These are phyloP conservation scores for Bigelowiella natans DNA, from an alignment of 78 protist genomes.

Conservation along the genomic window DNA sequence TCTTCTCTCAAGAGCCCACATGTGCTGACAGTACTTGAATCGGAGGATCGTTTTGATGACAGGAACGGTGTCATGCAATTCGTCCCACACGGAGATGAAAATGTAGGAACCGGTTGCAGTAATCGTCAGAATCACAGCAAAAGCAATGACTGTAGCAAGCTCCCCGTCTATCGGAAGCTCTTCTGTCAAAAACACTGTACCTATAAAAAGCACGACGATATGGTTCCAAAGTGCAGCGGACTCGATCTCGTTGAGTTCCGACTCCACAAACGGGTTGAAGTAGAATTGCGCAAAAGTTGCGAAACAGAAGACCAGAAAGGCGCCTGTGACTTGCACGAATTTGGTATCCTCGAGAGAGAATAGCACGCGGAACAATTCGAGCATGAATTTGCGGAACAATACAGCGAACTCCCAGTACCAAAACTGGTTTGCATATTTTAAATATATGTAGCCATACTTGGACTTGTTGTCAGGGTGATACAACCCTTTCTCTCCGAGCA, in stretches of 20 bases:
- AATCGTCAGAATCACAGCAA: neutral
- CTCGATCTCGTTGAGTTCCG: neutral
- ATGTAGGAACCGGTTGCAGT: neutral
- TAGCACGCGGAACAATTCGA: neutral
- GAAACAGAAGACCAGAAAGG: neutral
- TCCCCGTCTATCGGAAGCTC: neutral
- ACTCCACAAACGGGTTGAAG: neutral
- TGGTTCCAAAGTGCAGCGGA: neutral
- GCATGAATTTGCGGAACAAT: neutral
- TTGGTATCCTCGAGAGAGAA: neutral
- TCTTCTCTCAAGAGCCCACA: neutral
- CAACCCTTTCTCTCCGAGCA: neutral
- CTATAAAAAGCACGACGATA: neutral
- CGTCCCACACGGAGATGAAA: neutral
- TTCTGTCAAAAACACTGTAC: neutral
- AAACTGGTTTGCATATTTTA: neutral
- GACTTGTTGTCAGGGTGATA: neutral
- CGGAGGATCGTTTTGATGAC: neutral
- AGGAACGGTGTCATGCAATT: neutral
- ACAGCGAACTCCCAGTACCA: constrained; percentile 3
- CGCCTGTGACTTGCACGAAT: neutral
- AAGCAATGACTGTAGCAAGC: neutral
- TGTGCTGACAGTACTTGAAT: neutral
- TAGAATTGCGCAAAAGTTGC: neutral
- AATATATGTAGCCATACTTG: neutral